Evolutionary conservation across 441 rosid species (phyloP).

Genomic region (Geranium incanum): DNA sequence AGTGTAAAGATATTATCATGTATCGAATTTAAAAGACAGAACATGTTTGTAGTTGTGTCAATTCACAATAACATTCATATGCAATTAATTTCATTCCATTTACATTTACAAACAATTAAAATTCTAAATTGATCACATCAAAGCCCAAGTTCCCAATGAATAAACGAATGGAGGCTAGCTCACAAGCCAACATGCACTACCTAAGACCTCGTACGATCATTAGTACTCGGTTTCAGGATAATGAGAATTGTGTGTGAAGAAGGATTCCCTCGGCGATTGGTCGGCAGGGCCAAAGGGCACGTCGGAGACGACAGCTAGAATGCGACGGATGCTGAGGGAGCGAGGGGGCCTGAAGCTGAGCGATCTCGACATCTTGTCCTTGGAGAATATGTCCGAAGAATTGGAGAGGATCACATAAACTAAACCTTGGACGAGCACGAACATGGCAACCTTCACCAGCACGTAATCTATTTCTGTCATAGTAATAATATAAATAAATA

Average conservation of each 20-base stretch:
- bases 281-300: constrained; percentile 28
- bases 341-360: constrained; percentile 37
- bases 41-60: too few relatives aligned
- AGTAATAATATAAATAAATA: constrained; percentile 24
- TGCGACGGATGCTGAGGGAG: constrained; percentile 38
- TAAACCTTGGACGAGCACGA: constrained; percentile 39
- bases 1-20: too few relatives aligned
- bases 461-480: constrained; percentile 8
- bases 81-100: too few relatives aligned
- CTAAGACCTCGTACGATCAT: not conserved
- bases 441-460: constrained; percentile 37
- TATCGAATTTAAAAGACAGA: too few relatives aligned
- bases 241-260: not conserved
- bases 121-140: too few relatives aligned
- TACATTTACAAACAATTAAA: too few relatives aligned
- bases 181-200: too few relatives aligned
- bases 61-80: too few relatives aligned
- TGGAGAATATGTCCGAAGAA: constrained; percentile 49
- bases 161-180: too few relatives aligned
- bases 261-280: not conserved
- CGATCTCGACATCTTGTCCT: constrained; percentile 20
- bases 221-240: not conserved
- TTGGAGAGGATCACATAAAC: constrained; percentile 50
- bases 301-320: constrained; percentile 39
- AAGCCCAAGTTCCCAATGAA: too few relatives aligned